Evolutionary conservation across 768 basidiomycete genomes (phyloP), one percentile per base, ranked within the genome.

Genomic region (Mrakia blollopis): DNA sequence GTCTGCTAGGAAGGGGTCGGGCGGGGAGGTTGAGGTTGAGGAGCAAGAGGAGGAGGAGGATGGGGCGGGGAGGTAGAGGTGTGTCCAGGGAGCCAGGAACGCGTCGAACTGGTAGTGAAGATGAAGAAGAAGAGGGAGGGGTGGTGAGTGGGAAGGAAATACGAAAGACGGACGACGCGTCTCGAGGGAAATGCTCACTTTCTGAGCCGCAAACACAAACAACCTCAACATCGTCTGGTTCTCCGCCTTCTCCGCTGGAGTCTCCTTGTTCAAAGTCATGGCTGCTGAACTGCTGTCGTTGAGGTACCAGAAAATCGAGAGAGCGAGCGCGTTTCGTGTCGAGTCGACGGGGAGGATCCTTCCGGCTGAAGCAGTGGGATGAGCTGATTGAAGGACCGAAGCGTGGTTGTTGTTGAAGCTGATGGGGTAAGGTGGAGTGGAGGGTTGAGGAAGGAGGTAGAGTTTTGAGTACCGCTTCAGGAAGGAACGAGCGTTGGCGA

Each of bases 141-240:
- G 13, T 16, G 1, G 7, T 5, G 41, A 11, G 35, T 10, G 32
- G 23, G 68, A 16, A 30, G 1, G 23, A 44, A 25, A 37, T 18
- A 47, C 6, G n/a, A 69, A 11, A 14, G 44, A 39, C 41, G 35
- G 37, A 57, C 25, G 41, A 16, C 0, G 39, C 81, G 30, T 44
- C n/a, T n/a, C n/a, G n/a, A n/a, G n/a, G n/a, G n/a, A n/a, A n/a
- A n/a, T n/a, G n/a, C n/a, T n/a, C n/a, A 84, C 84, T 78, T 84
- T 83, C 78, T 84, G 83, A 0, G 84, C 83, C 0, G 84, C 85
- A 67, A 85, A 85, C 28, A 85, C 85, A 73, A 84, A 85, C 10
- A 84, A 83, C 44, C 84, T 83, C 32, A 85, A 80, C n/a, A 84
- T 83, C 67, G 84, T 85, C 79, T 84, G 79, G n/a, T 81, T 78